A percentile compares a stretch with the other conserved stretches of the same genome.
phyloP scores from a whole-genome alignment of 805 yeast genomes.

The Kregervanrija delftensis region DNA sequence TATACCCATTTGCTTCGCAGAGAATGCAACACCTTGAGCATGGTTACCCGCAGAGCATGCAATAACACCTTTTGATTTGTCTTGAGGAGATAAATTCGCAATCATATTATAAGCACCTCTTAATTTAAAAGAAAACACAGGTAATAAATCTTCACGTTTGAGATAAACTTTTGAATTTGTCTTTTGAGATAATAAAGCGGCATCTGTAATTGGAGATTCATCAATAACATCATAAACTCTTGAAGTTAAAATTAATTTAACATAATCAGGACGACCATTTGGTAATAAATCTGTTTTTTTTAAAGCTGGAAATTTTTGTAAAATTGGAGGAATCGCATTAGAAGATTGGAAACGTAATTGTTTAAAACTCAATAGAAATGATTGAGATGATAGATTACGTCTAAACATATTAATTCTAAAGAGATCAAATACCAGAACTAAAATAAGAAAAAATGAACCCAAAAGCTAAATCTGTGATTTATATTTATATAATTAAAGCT shows the following conservation, averaged over 20 bases:
- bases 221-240: conserved; percentile 92
- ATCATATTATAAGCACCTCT: conserved; percentile 98
- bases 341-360: conserved; percentile 1
- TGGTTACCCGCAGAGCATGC: conserved; percentile 99
- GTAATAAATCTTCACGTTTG: conserved; percentile 89
- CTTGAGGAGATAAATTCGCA: conserved; percentile 68
- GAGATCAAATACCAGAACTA: neutral
- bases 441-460: neutral
- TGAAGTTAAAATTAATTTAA: conserved; percentile 83
- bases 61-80: conserved; percentile 78
- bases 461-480: neutral
- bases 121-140: conserved; percentile 92
- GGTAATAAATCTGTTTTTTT: conserved; percentile 43
- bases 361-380: no score
- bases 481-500: no score
- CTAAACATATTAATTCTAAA: no score
- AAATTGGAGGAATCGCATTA: neutral
- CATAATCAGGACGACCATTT: conserved; percentile 82
- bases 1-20: conserved; percentile 77
- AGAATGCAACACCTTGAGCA: conserved; percentile 97
- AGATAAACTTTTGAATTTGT: conserved; percentile 69
- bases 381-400: no score
- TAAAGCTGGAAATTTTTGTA: conserved; percentile 39
- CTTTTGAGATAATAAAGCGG: conserved; percentile 65
- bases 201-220: conserved; percentile 79